Base-by-base conservation (phyloP, 1,284 basidiomycete species). In the Ceratobasidium papillatum region DNA sequence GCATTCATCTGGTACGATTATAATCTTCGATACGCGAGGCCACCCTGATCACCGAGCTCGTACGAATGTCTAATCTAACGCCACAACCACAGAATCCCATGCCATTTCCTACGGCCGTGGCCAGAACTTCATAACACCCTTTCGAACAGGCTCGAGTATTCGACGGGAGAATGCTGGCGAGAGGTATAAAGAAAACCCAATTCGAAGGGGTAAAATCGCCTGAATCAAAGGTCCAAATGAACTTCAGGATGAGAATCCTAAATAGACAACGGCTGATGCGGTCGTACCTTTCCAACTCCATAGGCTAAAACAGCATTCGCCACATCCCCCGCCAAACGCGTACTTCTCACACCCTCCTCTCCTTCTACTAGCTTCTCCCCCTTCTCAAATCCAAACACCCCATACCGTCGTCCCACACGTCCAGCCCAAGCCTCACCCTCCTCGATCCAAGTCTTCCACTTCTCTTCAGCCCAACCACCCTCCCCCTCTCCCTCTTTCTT, bases 281-380 rank as follows among this genome's bases (percentile, higher is more conserved):
- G n/a, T 8, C 85, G 65, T 80, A 93, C 94, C 87, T 96, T 98
- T 75, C 92, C 92, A 5, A 89, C 84, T 0, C 90, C 90, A 81
- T 97, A 98, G 0, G 95, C 95, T 25, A 95, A 86, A 0, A 95
- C 88, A 0, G 90, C 90, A 79, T 94, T 92, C 11, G 90, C 90
- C 5, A 92, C 87, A 80, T 93, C 91, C 7, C 90, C 90, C 8
- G 87, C 89, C 49, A 92, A 17, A 78, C 77, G 14, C 81, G 79
- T n/a, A n/a, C n/a, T n/a, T n/a, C n/a, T n/a, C n/a, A n/a, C n/a
- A n/a, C n/a, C n/a, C n/a, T n/a, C 12, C 78, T n/a, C n/a, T 25
- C 22, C 14, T 4, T 74, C 66, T 30, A 8, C 45, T 75, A n/a
- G 76, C 76, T 54, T 75, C 74, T 68, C 27, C 77, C 59, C 77